These are phyloP conservation scores for Papiliotrema terrestris DNA, from an alignment of 1,284 basidiomycete species.

Conservation along the genomic window DNA sequence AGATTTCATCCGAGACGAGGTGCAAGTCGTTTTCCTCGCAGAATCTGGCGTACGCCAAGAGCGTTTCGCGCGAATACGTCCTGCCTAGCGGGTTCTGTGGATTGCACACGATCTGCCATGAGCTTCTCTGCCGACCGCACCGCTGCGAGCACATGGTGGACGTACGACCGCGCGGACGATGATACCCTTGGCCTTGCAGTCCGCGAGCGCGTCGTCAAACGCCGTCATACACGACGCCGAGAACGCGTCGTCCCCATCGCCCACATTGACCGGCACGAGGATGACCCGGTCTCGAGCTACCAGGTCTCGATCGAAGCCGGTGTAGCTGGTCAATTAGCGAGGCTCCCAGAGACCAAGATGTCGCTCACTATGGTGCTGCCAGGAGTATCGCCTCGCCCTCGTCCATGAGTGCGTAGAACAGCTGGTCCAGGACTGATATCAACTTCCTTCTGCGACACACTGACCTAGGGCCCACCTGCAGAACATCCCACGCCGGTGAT, in stretches of 20 bases:
- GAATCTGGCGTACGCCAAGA: constrained; percentile 49
- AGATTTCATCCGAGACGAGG: constrained; percentile 52
- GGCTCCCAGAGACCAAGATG: constrained; percentile 14
- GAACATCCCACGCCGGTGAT: constrained; percentile 44
- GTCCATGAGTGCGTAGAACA: constrained; percentile 48
- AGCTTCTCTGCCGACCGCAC: background rate
- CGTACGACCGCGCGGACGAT: constrained; percentile 36
- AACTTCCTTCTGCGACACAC: background rate
- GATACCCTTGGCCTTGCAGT: constrained; percentile 24
- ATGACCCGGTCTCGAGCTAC: constrained; percentile 34
- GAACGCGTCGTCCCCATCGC: constrained; percentile 31
- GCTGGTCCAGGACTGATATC: constrained; percentile 43
- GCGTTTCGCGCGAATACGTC: constrained; percentile 45
- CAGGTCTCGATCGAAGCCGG: constrained; percentile 45
- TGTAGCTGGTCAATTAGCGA: constrained; percentile 30
- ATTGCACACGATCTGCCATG: constrained; percentile 45
- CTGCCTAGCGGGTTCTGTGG: constrained; percentile 51
- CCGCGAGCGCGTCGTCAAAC: constrained; percentile 31
- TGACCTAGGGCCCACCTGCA: constrained; percentile 18
- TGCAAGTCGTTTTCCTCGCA: constrained; percentile 50
- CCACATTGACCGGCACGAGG: constrained; percentile 39
- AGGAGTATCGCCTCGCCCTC: constrained; percentile 48
- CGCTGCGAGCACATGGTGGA: background rate
- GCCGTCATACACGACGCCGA: constrained; percentile 20
- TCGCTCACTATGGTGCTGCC: constrained; percentile 39